phyloP scores from a whole-genome alignment of 1,139 yeast species.

The Lodderomyces beijingensis region DNA sequence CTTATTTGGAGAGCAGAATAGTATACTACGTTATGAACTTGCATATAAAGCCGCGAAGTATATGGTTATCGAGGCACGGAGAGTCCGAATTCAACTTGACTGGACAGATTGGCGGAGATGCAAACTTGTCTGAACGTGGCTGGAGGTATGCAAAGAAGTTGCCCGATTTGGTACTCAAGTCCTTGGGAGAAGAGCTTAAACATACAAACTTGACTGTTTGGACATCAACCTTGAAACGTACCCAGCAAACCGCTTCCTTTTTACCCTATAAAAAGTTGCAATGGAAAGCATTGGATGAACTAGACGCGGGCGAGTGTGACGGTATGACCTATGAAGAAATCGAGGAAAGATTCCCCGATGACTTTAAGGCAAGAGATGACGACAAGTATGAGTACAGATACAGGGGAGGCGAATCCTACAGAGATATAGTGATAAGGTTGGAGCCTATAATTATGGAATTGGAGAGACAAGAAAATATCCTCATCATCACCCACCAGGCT shows the following conservation, averaged over 20 bases:
- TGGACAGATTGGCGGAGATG: constrained; percentile 96
- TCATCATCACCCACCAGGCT: constrained; percentile 97
- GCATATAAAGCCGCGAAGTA: constrained; percentile 86
- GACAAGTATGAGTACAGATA: constrained; percentile 94
- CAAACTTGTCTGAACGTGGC: constrained; percentile 82
- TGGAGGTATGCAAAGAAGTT: constrained; percentile 77
- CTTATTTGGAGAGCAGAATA: constrained; percentile 86
- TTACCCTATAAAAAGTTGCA: constrained; percentile 76
- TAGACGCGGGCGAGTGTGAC: constrained; percentile 97
- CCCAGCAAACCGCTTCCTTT: constrained; percentile 87
- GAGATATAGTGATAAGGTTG: constrained; percentile 88
- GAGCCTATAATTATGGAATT: constrained; percentile 98
- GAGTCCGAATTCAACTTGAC: constrained; percentile 89
- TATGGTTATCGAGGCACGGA: constrained; percentile 94
- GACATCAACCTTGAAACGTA: constrained; percentile 90
- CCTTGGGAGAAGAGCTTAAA: constrained; percentile 63
- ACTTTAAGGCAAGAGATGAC: constrained; percentile 91
- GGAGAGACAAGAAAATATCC: constrained; percentile 92
- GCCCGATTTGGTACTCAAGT: constrained; percentile 70
- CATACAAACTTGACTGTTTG: constrained; percentile 79
- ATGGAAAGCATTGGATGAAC: constrained; percentile 96
- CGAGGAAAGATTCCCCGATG: constrained; percentile 77
- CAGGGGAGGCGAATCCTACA: constrained; percentile 94
- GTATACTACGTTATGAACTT: constrained; percentile 95
- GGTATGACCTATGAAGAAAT: constrained; percentile 89